Percentiles rank a stretch among this genome's conserved stretches.
Evolutionary conservation across 1,139 yeast species (phyloP).

Genomic region (Zygosaccharomyces pseudobailii): DNA sequence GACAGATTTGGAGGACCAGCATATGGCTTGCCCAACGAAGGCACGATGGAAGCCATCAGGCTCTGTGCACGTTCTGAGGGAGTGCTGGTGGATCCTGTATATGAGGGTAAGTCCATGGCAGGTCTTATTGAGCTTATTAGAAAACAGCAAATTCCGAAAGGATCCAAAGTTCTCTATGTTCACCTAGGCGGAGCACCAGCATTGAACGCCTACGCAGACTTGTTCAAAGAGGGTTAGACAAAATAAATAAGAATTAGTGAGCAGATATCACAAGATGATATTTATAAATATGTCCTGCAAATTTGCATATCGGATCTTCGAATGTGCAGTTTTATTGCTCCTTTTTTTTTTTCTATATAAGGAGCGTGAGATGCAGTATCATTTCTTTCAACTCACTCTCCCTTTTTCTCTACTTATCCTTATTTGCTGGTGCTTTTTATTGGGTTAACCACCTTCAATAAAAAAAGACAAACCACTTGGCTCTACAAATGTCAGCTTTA

Average conservation of each 20-base stretch:
- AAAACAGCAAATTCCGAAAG: slow-evolving; percentile 28
- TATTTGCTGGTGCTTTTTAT: not conserved
- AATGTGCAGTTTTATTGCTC: not conserved
- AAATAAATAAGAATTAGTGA: not conserved
- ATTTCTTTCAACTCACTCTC: not conserved
- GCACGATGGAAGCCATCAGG: slow-evolving; percentile 34
- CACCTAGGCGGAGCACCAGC: slow-evolving; percentile 35
- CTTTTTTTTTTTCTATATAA: not conserved
- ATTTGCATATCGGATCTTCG: too few relatives aligned
- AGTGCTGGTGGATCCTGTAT: slow-evolving; percentile 34
- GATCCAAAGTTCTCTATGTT: slow-evolving; percentile 29
- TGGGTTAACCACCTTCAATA: not conserved
- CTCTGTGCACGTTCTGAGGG: slow-evolving; percentile 33
- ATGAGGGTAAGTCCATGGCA: slow-evolving; percentile 35
- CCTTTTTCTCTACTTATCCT: not conserved
- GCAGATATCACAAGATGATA: too few relatives aligned
- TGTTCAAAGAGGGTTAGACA: slow-evolving; percentile 6
- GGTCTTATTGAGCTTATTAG: slow-evolving; percentile 29
- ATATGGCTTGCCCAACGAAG: slow-evolving; percentile 35
- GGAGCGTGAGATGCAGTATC: not conserved
- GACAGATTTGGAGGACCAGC: slow-evolving; percentile 32
- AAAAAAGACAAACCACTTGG: not conserved
- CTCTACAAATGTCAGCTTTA: not conserved
- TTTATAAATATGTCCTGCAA: too few relatives aligned
- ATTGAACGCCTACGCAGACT: slow-evolving; percentile 17